Evolutionary conservation across 2,329 filamentous ascomycete genomes (phyloP).

Genomic region (Cadophora malorum): DNA sequence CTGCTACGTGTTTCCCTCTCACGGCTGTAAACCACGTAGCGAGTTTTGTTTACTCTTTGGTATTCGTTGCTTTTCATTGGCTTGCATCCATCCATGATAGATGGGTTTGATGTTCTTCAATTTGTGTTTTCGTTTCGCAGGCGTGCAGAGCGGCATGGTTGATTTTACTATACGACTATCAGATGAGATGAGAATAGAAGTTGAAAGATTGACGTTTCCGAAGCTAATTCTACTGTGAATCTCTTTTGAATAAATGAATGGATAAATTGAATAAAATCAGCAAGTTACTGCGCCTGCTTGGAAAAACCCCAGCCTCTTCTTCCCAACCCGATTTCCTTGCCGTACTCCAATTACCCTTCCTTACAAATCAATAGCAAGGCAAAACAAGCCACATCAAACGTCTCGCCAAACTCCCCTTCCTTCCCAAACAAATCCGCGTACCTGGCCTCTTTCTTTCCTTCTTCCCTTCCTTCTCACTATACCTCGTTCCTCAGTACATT

Average conservation of each 20-base stretch:
- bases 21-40: constrained; percentile 8
- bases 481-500: background rate
- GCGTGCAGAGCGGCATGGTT: constrained; percentile 7
- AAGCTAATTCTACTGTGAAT: background rate
- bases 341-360: background rate
- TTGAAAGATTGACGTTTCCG: background rate
- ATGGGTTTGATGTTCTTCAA: no score
- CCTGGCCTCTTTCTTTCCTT: background rate
- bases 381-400: background rate
- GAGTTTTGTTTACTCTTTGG: background rate
- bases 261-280: background rate
- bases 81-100: background rate
- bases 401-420: background rate
- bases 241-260: background rate
- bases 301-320: background rate
- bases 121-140: background rate
- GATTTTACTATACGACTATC: background rate
- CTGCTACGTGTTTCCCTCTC: constrained; percentile 5
- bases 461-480: no score
- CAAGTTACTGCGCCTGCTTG: background rate
- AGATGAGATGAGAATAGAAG: constrained; percentile 10
- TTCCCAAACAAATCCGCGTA: background rate
- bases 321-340: background rate
- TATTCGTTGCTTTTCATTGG: constrained; percentile 1
- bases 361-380: background rate